Percentiles rank a stretch among this genome's conserved stretches.
Evolutionary conservation across 2,329 filamentous ascomycete genomes (phyloP).

Genomic region (Periconia macrospinosa): DNA sequence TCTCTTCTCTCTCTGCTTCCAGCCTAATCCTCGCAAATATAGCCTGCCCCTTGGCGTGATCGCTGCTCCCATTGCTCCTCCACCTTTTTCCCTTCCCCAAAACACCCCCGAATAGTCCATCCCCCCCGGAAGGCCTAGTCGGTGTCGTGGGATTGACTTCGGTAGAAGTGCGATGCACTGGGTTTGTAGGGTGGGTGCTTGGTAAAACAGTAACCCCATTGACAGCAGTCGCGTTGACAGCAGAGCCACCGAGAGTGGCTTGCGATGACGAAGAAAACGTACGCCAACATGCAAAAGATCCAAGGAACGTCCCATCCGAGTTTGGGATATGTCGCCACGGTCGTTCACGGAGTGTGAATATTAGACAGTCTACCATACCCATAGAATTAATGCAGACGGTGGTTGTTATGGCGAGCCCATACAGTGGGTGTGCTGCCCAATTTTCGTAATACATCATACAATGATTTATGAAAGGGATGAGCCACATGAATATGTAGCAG

Average conservation of each 20-base stretch:
- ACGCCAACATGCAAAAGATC: conserved; percentile 32
- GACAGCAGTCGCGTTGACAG: too few relatives aligned
- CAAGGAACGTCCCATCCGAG: conserved; percentile 46
- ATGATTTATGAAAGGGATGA: conserved; percentile 69
- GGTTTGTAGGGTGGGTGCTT: not conserved
- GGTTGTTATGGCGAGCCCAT: conserved; percentile 57
- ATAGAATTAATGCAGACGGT: conserved; percentile 65
- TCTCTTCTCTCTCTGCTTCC: conserved; percentile 41
- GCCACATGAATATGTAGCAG: conserved; percentile 72
- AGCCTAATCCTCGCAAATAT: conserved; percentile 43
- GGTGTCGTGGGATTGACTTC: conserved; percentile 6
- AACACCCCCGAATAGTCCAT: not conserved
- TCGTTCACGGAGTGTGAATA: conserved; percentile 71
- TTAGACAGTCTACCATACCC: conserved; percentile 66
- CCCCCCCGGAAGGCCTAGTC: not conserved
- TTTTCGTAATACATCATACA: conserved; percentile 60
- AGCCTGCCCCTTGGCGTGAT: conserved; percentile 29
- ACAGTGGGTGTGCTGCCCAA: conserved; percentile 57
- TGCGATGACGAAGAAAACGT: not conserved
- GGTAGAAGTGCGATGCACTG: not conserved
- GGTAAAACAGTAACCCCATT: not conserved
- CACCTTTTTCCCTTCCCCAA: conserved; percentile 6
- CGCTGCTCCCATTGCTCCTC: conserved; percentile 22
- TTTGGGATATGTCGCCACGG: conserved; percentile 65
- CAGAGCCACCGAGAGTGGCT: too few relatives aligned